Evolutionary conservation across 192 early-diverging fungal genomes (phyloP), one percentile per base, ranked within the genome.

Genomic region (Obelidium mucronatum): DNA sequence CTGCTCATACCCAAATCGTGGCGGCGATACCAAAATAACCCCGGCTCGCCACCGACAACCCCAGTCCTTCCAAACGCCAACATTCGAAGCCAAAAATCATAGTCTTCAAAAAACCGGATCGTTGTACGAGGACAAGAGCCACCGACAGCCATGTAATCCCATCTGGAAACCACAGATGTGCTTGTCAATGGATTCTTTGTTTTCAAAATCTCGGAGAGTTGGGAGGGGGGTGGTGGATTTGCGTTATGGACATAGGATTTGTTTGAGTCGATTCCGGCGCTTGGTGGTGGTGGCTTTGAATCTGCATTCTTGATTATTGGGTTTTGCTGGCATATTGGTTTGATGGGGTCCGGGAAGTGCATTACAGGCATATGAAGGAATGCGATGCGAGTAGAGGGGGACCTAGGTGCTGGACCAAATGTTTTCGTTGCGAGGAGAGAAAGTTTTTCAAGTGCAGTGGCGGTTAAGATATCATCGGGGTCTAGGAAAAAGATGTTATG

Each of bases 71-170:
- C 73, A 51, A 40, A 68, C 13, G 48, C 40, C 2, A 39, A 5
- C 53, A 81, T 56, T 3, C 80, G 80, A 5, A 81, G 2, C 80
- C 80, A 81, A 37, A 81, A 81, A 40, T 81, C 80, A 30, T 70
- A 81, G 59, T 81, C 80, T 40, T 81, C 80, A 63, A 82, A 81
- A 33, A 17, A 81, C 30, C 73, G 61, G 8, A 81, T n/a, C 40
- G 53, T 34, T 15, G 67, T 56, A 5, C 80, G 77, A 1, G 77
- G 66, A 67, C 80, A 81, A 63, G 78, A 82, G 24, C 80, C 80
- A 22, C 80, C 80, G 17, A 80, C 80, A 22, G 67, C 28, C 3
- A 66, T 37, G 78, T 80, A 81, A 53, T 54, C 71, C 40, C 40
- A 42, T 28, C 51, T 19, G 3, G 35, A 58, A 5, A 81, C 75